These are phyloP conservation scores for Aspergillus egyptiacus DNA, from an alignment of 495 filamentous ascomycete species.

Conservation along the genomic window DNA sequence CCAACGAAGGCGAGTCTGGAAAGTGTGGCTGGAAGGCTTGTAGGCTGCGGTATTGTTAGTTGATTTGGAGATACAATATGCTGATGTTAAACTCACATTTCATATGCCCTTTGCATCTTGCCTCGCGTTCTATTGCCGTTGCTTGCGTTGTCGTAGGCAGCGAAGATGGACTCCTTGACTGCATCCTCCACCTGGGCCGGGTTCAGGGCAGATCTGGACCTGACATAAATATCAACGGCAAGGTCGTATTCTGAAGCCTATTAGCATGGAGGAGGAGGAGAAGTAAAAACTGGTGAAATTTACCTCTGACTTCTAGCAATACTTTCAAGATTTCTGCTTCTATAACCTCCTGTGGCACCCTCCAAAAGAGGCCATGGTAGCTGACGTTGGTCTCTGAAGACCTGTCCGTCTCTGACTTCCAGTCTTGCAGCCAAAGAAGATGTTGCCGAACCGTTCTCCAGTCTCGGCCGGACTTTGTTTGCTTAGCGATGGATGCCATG, in stretches of 20 bases:
- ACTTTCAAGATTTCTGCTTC: conserved; percentile 72
- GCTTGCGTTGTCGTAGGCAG: conserved; percentile 80
- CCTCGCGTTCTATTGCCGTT: conserved; percentile 82
- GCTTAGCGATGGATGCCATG: conserved; percentile 47
- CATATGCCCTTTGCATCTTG: conserved; percentile 74
- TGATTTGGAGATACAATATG: neutral
- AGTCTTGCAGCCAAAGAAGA: conserved; percentile 76
- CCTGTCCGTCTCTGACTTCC: conserved; percentile 53
- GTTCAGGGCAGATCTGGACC: conserved; percentile 45
- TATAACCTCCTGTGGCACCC: conserved; percentile 54
- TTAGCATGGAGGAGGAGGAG: neutral
- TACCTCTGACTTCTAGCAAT: conserved; percentile 64
- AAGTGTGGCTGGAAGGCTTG: conserved; percentile 64
- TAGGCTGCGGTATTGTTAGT: conserved; percentile 43
- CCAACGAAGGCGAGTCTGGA: conserved; percentile 47
- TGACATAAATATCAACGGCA: conserved; percentile 62
- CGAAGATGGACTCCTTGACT: conserved; percentile 60
- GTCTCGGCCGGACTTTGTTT: conserved; percentile 54
- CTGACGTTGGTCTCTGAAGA: conserved; percentile 17
- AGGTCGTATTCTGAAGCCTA: conserved; percentile 55
- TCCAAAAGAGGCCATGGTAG: conserved; percentile 64
- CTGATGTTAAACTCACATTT: conserved; percentile 54
- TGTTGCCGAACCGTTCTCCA: conserved; percentile 63
- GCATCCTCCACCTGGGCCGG: conserved; percentile 54
- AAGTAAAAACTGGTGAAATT: conserved; percentile 14